Base-by-base conservation (phyloP, 2,329 filamentous ascomycete genomes). In the Nemania serpens region DNA sequence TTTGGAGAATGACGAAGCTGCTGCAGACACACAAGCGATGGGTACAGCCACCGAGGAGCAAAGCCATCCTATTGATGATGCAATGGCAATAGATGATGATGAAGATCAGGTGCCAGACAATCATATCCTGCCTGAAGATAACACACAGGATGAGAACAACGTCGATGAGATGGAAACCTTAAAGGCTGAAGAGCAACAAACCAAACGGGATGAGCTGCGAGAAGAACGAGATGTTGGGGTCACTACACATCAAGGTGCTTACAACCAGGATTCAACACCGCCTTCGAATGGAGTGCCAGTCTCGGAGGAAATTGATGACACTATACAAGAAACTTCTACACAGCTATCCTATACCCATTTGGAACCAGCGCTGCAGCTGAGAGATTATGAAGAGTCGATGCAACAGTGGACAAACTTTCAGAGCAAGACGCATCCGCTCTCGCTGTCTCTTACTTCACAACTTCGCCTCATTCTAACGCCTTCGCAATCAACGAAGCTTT, bases 401-500 rank as follows among this genome's bases (percentile, higher is more conserved):
- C 82, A 86, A 54, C 86, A 94, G 69, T 99, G 96, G 95, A 84
- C 87, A 10, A 83, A 88, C 59, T 95, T 96, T 77, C 93, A 98
- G 76, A 83, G 84, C 62, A 85, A 88, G 57, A 98, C 95, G 0
- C 92, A 95, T 66, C 84, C 90, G 49, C 88, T 97, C 58, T 96
- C 95, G 0, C 85, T 97, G 58, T 89, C 92, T 1, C 82, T 99
- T 13, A 97, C 94, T 1, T 95, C 97, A 66, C 95, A 98, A 73
- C 88, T 99, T 17, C 92, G 95, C 25, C 87, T 99, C 13, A 98
- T 99, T 70, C 88, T 99, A 41, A 91, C 91, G 0, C 95, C 96
- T 0, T 98, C 94, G 0, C 88, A 96, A 55, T 93, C 94, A 1
- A 98, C 95, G 39, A 99, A 98, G 73, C 90, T 99, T 64, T 93